A percentile compares a stretch with the other conserved stretches of the same genome.
Evolutionary conservation across 306 rosid species (phyloP).

Genomic region (Fragaria iinumae): DNA sequence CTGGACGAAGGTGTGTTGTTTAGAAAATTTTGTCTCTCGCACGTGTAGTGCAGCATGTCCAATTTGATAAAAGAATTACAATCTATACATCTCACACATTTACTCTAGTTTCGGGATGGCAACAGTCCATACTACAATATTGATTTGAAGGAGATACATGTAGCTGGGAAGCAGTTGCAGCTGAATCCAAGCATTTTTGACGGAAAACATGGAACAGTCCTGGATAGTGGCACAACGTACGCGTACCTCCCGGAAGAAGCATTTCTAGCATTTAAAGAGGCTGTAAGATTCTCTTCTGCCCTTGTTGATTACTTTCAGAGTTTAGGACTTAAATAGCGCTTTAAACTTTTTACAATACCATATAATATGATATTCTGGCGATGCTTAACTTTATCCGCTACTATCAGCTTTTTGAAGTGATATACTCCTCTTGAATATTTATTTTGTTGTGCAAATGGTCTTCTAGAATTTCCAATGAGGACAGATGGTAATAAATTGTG

Average conservation of each 20-base stretch:
- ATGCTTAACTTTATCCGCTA: neutral
- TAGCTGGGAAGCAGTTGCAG: constrained; percentile 75
- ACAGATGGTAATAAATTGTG: neutral
- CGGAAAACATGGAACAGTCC: constrained; percentile 74
- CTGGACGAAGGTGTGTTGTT: constrained; percentile 72
- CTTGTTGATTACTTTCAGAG: constrained; percentile 1
- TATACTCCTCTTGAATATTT: constrained; percentile 4
- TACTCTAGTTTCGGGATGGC: constrained; percentile 99
- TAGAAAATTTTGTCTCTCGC: constrained; percentile 24
- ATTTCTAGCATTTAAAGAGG: constrained; percentile 69
- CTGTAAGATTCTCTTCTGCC: constrained; percentile 56
- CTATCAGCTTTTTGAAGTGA: constrained; percentile 18
- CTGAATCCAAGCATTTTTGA: constrained; percentile 70
- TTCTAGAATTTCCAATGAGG: neutral
- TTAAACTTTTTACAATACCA: constrained; percentile 10
- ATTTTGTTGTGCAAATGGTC: neutral
- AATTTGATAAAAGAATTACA: constrained; percentile 54
- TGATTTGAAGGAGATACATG: constrained; percentile 84
- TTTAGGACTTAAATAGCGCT: constrained; percentile 17
- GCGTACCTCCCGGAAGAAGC: constrained; percentile 81
- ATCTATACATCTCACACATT: constrained; percentile 82
- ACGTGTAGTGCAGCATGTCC: constrained; percentile 39
- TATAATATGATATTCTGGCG: constrained; percentile 9
- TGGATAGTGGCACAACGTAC: constrained; percentile 98
- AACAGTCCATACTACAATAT: constrained; percentile 98